These are phyloP conservation scores for Saccharomycopsis microspora DNA, from an alignment of 805 yeast genomes.

Conservation along the genomic window DNA sequence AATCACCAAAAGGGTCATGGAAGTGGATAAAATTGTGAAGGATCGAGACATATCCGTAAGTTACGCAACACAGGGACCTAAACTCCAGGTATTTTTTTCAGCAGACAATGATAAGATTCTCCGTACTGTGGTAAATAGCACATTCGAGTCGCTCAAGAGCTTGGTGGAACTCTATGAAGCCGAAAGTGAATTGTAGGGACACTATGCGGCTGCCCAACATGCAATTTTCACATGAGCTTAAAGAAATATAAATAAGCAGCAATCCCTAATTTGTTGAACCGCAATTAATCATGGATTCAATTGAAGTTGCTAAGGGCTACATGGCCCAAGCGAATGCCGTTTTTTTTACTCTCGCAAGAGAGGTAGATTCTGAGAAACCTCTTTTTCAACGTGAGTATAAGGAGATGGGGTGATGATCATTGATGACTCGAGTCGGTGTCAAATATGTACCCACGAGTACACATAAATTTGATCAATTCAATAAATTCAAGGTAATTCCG, in stretches of 20 bases:
- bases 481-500: too few species aligned
- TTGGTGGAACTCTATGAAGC: constrained; percentile 56
- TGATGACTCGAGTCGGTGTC: too few species aligned
- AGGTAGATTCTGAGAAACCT: constrained; percentile 19
- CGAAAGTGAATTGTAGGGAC: neutral
- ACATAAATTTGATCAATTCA: too few species aligned
- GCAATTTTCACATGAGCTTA: constrained; percentile 1
- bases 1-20: constrained; percentile 39
- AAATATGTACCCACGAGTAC: too few species aligned
- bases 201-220: constrained; percentile 23
- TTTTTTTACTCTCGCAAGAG: constrained; percentile 19
- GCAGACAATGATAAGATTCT: constrained; percentile 53
- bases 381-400: constrained; percentile 16
- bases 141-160: constrained; percentile 53
- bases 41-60: constrained; percentile 38
- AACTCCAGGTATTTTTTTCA: constrained; percentile 31
- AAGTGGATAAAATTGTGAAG: constrained; percentile 59
- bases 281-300: neutral
- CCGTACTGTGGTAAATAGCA: constrained; percentile 60
- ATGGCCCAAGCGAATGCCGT: neutral
- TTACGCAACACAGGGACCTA: constrained; percentile 23
- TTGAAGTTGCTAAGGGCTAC: neutral
- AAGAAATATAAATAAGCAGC: neutral
- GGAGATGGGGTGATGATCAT: too few species aligned
- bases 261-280: neutral